Evolutionary conservation across 768 basidiomycete genomes (phyloP), one percentile per base, ranked within the genome.

Genomic region (Termitomyces titanicus): DNA sequence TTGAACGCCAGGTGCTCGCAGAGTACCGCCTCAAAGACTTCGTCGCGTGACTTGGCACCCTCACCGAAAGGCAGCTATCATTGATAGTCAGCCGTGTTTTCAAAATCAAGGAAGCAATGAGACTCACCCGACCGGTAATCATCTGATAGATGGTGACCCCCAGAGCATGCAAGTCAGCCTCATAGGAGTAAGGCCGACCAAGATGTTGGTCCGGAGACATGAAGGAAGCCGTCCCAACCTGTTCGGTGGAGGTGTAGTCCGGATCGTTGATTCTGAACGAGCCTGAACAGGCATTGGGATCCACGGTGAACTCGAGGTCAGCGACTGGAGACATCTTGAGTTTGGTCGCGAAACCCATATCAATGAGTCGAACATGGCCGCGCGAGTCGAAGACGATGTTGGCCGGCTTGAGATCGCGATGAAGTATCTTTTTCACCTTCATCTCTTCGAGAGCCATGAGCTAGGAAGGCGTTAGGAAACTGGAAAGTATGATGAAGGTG

Each of bases 371-470:
- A 11, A 62, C 10, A 15, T 62, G 58, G 2, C 61, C 61, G 0
- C 40, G 13, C 1, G 25, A 1, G 0, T 54, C 52, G 18, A 62
- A 40, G 2, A 57, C 20, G 1, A 62, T 53, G 15, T 60, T 62
- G 0, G 39, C 44, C 0, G 59, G 61, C 42, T 63, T 63, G 48
- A 63, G 35, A 12, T 62, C 61, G 0, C 61, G 34, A 3, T 62
- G 58, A 1, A 62, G 10, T 5, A 62, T 39, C 0, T 39, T 34
- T 0, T 22, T 9, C 0, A n/a, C 33, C 18, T 53, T 54, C 24
- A 61, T 17, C 6, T 57, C 43, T 17, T 57, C 27, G 0, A 61
- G 53, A 12, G 56, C 52, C 47, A 72, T 53, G 85, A 84, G 64
- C 86, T 87, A 29, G 11, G 18, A 18, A 5, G 27, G 24, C 47